These are phyloP conservation scores for Thecamonas trahens DNA, from an alignment of 78 protist genomes.

Conservation along the genomic window DNA sequence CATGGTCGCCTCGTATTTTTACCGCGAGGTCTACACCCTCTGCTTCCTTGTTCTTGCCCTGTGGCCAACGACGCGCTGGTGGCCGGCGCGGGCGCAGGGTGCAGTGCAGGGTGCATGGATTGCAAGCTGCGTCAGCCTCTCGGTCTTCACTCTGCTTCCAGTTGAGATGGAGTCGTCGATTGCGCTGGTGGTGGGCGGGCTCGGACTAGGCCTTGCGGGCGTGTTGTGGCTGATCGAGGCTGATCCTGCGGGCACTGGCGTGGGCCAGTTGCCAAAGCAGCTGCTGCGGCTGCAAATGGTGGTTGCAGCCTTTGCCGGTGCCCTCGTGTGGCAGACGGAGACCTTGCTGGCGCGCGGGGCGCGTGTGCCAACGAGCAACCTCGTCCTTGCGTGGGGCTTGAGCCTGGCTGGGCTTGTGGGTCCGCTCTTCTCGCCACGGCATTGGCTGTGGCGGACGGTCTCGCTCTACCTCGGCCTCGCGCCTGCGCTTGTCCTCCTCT, in stretches of 20 bases:
- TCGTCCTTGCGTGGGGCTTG: not conserved
- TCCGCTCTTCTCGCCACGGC: not conserved
- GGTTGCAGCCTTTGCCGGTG: not conserved
- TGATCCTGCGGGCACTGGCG: too few relatives aligned
- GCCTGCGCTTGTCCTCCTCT: slow-evolving; percentile 21
- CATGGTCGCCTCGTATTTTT: slow-evolving; percentile 30
- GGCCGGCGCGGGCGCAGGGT: too few relatives aligned
- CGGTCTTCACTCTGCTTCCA: not conserved
- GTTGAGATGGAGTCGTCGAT: too few relatives aligned
- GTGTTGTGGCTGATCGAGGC: too few relatives aligned
- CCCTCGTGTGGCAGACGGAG: not conserved
- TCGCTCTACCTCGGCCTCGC: not conserved
- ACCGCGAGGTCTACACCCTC: slow-evolving; percentile 20
- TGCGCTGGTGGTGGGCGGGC: too few relatives aligned
- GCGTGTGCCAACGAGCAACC: not conserved
- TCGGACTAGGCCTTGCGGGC: not conserved
- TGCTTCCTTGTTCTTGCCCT: slow-evolving; percentile 14
- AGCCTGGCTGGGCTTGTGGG: not conserved
- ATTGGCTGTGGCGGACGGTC: not conserved
- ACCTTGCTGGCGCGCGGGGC: not conserved
- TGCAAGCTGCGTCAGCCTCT: too few relatives aligned
- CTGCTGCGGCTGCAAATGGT: not conserved
- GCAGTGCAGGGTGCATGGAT: too few relatives aligned
- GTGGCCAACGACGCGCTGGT: not conserved
- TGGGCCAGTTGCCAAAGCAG: not conserved